Evolutionary conservation across 2,329 filamentous ascomycete species (phyloP).

Genomic region (Whalleya microplaca): DNA sequence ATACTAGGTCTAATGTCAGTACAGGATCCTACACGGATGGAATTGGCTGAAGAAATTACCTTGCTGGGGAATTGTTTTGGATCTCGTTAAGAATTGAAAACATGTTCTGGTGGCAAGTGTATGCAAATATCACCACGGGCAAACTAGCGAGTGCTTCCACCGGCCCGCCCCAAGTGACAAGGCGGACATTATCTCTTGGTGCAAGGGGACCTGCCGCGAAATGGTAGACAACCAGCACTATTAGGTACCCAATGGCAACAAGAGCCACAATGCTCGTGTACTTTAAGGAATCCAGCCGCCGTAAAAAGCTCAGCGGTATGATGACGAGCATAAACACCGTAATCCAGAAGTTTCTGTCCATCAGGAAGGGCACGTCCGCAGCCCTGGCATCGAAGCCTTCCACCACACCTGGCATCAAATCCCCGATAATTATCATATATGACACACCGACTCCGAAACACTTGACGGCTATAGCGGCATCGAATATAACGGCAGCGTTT

Average conservation of each 20-base stretch:
- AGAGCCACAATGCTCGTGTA: conserved; percentile 94
- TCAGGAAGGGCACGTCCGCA: conserved; percentile 70
- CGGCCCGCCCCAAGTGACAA: conserved; percentile 78
- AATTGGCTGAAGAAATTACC: conserved; percentile 30
- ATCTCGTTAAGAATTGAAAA: conserved; percentile 98
- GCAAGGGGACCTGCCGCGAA: conserved; percentile 79
- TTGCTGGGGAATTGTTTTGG: conserved; percentile 73
- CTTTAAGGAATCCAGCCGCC: conserved; percentile 91
- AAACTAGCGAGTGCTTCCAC: conserved; percentile 81
- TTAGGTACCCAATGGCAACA: conserved; percentile 90
- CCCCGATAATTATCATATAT: conserved; percentile 98
- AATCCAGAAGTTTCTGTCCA: conserved; percentile 95
- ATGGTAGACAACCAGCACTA: conserved; percentile 91
- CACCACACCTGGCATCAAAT: conserved; percentile 95
- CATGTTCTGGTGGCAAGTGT: conserved; percentile 99
- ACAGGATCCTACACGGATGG: neutral
- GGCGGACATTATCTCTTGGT: conserved; percentile 73
- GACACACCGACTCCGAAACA: conserved; percentile 97
- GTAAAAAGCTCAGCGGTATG: conserved; percentile 90
- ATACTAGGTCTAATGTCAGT: conserved; percentile 56
- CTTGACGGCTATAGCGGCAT: conserved; percentile 94
- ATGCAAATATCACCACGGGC: conserved; percentile 97
- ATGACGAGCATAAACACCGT: conserved; percentile 97
- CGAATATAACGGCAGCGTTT: conserved; percentile 92
- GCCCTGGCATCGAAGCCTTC: conserved; percentile 73